Conservation (phyloP, 2,329 filamentous ascomycete species). For the Diplodia mutila region DNA sequence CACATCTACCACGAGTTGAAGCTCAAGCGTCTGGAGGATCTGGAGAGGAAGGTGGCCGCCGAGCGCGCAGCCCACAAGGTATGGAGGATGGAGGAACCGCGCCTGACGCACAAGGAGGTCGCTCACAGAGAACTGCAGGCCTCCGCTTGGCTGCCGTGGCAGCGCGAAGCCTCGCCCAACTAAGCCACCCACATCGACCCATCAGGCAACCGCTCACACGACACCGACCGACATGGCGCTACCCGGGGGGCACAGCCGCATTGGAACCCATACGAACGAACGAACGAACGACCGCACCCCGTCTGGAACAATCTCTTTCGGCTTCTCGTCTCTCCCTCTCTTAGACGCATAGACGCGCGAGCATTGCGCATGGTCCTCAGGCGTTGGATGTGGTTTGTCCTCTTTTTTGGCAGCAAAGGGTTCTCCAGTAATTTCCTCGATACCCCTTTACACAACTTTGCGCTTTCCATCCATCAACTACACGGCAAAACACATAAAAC, state of each 20-base stretch:
- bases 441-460: background rate
- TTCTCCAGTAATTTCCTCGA: slow-evolving; percentile 10
- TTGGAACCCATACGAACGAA: background rate
- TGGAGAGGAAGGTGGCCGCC: slow-evolving; percentile 17
- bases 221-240: slow-evolving; percentile 14
- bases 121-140: background rate
- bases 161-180: slow-evolving; percentile 12
- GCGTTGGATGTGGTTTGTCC: slow-evolving; percentile 15
- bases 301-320: background rate
- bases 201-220: background rate
- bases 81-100: background rate
- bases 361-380: slow-evolving; percentile 9
- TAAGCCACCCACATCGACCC: background rate
- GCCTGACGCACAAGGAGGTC: background rate
- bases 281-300: background rate
- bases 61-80: slow-evolving; percentile 16
- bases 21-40: slow-evolving; percentile 22
- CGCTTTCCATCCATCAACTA: background rate
- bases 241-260: background rate
- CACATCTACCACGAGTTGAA: slow-evolving; percentile 27
- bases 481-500: background rate
- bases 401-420: slow-evolving; percentile 16
- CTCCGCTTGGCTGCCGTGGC: slow-evolving; percentile 11
- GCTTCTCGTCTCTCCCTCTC: background rate
- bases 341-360: slow-evolving; percentile 13